Percentiles rank a stretch among this genome's conserved stretches.
These are phyloP conservation scores for Magnusiomyces tetraspermus DNA, from an alignment of 1,139 yeast species.

Conservation along the genomic window DNA sequence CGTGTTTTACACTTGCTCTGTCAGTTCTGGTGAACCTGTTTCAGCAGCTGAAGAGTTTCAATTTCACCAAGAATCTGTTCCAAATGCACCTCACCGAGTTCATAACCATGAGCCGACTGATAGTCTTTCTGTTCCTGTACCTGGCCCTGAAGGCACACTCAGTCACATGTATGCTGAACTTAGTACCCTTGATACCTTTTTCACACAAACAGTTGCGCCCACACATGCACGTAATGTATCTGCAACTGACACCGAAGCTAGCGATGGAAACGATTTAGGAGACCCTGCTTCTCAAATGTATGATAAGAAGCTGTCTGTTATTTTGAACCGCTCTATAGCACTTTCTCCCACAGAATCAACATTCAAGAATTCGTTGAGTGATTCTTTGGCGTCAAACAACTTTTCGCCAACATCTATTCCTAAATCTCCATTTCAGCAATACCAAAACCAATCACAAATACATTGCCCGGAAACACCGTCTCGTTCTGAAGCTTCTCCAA, in stretches of 20 bases:
- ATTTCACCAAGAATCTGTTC: conserved; percentile 51
- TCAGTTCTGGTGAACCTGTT: conserved; percentile 23
- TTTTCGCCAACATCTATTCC: conserved; percentile 1
- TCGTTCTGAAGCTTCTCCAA: too few species aligned
- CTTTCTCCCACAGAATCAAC: conserved; percentile 68
- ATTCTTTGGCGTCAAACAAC: conserved; percentile 26
- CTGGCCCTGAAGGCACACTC: conserved; percentile 50
- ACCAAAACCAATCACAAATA: too few species aligned
- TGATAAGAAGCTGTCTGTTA: conserved; percentile 69
- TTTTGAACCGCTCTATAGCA: conserved; percentile 64
- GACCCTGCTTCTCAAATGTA: conserved; percentile 73
- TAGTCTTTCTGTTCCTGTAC: conserved; percentile 20
- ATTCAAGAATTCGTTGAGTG: conserved; percentile 59
- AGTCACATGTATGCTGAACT: conserved; percentile 96
- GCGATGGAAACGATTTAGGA: conserved; percentile 38
- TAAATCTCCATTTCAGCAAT: too few species aligned
- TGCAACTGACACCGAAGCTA: conserved; percentile 36
- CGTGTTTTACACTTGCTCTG: conserved; percentile 76
- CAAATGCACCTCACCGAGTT: conserved; percentile 16
- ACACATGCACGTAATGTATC: conserved; percentile 29
- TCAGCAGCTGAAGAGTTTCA: conserved; percentile 26
- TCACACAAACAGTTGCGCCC: conserved; percentile 53
- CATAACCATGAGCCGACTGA: conserved; percentile 19
- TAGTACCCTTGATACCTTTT: conserved; percentile 86
- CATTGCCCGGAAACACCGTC: too few species aligned